Evolutionary conservation across 2,329 filamentous ascomycete species (phyloP).

Genomic region (Dactylellina cionopaga): DNA sequence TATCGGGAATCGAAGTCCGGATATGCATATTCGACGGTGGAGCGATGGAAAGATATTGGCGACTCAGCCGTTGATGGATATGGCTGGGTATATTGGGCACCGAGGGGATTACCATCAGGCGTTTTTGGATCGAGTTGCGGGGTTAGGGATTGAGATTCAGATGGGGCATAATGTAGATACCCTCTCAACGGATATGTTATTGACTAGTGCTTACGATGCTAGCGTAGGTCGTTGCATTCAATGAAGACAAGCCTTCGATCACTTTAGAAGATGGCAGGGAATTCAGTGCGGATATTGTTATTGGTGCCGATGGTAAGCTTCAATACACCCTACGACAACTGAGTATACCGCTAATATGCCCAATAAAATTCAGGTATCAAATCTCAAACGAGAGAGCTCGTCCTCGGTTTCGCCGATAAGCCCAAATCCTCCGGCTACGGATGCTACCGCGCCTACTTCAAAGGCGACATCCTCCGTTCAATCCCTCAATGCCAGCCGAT

Average conservation of each 20-base stretch:
- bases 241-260: slow-evolving; percentile 60
- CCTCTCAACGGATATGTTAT: background rate
- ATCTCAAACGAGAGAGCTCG: slow-evolving; percentile 65
- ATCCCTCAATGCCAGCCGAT: slow-evolving; percentile 61
- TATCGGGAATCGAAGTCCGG: slow-evolving; percentile 64
- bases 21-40: slow-evolving; percentile 66
- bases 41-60: slow-evolving; percentile 64
- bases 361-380: slow-evolving; percentile 60
- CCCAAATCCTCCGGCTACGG: slow-evolving; percentile 68
- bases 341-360: background rate
- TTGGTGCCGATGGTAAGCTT: slow-evolving; percentile 64
- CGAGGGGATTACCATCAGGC: slow-evolving; percentile 63
- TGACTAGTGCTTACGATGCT: too few species aligned
- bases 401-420: slow-evolving; percentile 66
- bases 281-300: slow-evolving; percentile 64
- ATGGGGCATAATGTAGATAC: slow-evolving; percentile 59
- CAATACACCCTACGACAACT: background rate
- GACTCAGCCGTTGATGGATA: slow-evolving; percentile 65
- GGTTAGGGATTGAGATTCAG: slow-evolving; percentile 61
- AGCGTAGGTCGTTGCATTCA: slow-evolving; percentile 61
- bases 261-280: slow-evolving; percentile 60
- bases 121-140: slow-evolving; percentile 61
- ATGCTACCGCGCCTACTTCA: slow-evolving; percentile 66
- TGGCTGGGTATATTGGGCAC: slow-evolving; percentile 65
- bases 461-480: slow-evolving; percentile 59